These are phyloP conservation scores for Calocybe cyanea DNA, from an alignment of 768 basidiomycete genomes.

Conservation along the genomic window DNA sequence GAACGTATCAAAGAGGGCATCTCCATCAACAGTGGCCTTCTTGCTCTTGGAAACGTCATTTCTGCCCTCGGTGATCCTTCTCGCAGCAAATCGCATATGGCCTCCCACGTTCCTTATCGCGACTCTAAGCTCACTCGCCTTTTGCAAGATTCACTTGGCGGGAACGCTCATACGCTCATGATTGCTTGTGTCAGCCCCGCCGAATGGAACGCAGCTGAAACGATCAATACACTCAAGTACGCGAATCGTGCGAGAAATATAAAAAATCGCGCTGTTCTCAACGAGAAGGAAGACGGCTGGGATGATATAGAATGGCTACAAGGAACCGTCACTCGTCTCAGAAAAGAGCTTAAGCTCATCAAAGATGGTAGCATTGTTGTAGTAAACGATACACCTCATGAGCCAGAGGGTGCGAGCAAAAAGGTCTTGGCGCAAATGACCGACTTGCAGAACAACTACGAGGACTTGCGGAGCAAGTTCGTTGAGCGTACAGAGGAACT, in stretches of 20 bases:
- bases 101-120: constrained; percentile 92
- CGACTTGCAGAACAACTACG: constrained; percentile 82
- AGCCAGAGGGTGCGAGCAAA: constrained; percentile 65
- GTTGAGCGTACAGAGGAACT: constrained; percentile 89
- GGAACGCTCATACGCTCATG: constrained; percentile 98
- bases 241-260: constrained; percentile 97
- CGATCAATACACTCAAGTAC: constrained; percentile 93
- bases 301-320: constrained; percentile 98
- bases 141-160: constrained; percentile 94
- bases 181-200: constrained; percentile 96
- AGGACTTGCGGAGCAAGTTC: constrained; percentile 78
- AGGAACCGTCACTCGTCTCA: constrained; percentile 74
- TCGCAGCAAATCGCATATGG: constrained; percentile 77
- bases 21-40: constrained; percentile 94
- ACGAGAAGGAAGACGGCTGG: constrained; percentile 97
- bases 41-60: constrained; percentile 97
- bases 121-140: constrained; percentile 97
- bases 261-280: constrained; percentile 89
- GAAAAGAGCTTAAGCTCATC: constrained; percentile 80
- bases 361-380: constrained; percentile 57
- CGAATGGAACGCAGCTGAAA: constrained; percentile 94
- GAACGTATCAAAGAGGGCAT: constrained; percentile 99
- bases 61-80: constrained; percentile 95
- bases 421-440: constrained; percentile 77
- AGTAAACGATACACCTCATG: constrained; percentile 28